Evolutionary conservation across 306 rosid species (phyloP), one percentile per base, ranked within the genome.

Genomic region (Glycine tomentella): DNA sequence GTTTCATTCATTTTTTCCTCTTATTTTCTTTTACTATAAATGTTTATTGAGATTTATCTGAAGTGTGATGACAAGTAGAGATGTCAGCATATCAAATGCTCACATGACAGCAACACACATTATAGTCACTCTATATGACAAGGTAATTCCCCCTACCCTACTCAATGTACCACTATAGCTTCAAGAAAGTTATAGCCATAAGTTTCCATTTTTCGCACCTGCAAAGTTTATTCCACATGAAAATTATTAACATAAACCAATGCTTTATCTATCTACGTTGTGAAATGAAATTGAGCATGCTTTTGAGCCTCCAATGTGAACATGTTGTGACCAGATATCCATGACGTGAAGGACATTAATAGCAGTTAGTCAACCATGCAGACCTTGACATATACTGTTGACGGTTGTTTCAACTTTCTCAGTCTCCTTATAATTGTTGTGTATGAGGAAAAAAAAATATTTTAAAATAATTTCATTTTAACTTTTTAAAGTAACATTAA

Each of bases 311-410:
- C 59, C 20, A 59, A 51, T 17, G 16, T 69, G 67, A 61, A 40
- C 13, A 59, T 12, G 10, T 45, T 12, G 10, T 45, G 38, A 49
- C 57, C 25, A n/a, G n/a, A n/a, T n/a, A n/a, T n/a, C n/a, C n/a
- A n/a, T n/a, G n/a, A n/a, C n/a, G n/a, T n/a, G 9, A 58, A 56
- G 7, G 17, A 31, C 62, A 70, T 17, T 51, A 40, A 34, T 64
- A 16, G 67, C n/a, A 33, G 68, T 61, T 63, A 63, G 69, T 63
- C 69, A 63, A 63, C 48, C 69, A 63, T 63, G 46, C 48, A 34
- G 46, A 63, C 46, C 69, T 63, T 36, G 17, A 11, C 3, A 33
- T 11, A 63, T 63, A 46, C 9, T 33, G 69, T 5, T 40, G 7
- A 40, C 8, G 10, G 68, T 7, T 42, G 46, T 42, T 7, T 42